Percentiles rank a stretch among this genome's conserved stretches.
These are phyloP conservation scores for Penicillium bovifimosum DNA, from an alignment of 495 filamentous ascomycete genomes.

Conservation along the genomic window DNA sequence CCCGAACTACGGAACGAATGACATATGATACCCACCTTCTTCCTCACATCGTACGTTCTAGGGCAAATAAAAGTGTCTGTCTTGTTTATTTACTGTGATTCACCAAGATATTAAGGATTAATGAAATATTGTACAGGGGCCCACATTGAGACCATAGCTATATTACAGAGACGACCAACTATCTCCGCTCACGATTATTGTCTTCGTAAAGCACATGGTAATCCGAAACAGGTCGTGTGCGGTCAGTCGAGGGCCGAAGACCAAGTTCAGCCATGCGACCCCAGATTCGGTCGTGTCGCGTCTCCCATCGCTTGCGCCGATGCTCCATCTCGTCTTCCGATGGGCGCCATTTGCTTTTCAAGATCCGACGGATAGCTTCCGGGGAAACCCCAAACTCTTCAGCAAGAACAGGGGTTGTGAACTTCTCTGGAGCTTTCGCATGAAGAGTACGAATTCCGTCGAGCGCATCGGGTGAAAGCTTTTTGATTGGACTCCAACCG, in stretches of 20 bases:
- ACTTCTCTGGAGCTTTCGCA: slow-evolving; percentile 63
- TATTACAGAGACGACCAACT: not conserved
- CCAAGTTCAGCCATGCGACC: slow-evolving; percentile 65
- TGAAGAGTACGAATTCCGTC: slow-evolving; percentile 81
- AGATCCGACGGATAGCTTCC: slow-evolving; percentile 79
- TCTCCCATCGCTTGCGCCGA: slow-evolving; percentile 68
- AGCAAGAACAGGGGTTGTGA: slow-evolving; percentile 69
- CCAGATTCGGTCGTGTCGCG: slow-evolving; percentile 74
- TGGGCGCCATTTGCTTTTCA: slow-evolving; percentile 79
- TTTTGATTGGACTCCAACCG: slow-evolving; percentile 77
- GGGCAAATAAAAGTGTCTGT: too few relatives aligned
- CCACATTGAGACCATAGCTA: not conserved
- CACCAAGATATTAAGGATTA: too few relatives aligned
- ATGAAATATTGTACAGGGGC: not conserved
- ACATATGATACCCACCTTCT: slow-evolving; percentile 1
- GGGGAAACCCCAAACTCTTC: slow-evolving; percentile 76
- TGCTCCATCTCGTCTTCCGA: slow-evolving; percentile 53
- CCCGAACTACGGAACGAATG: slow-evolving; percentile 3
- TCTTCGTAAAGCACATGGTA: slow-evolving; percentile 26
- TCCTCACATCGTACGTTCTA: not conserved
- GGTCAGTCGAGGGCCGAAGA: slow-evolving; percentile 43
- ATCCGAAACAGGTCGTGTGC: slow-evolving; percentile 21
- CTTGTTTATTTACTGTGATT: too few relatives aligned
- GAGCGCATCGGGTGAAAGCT: slow-evolving; percentile 83
- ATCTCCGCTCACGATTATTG: not conserved